phyloP scores from a whole-genome alignment of 75 land plant genomes.

The Sequoia sempervirens region DNA sequence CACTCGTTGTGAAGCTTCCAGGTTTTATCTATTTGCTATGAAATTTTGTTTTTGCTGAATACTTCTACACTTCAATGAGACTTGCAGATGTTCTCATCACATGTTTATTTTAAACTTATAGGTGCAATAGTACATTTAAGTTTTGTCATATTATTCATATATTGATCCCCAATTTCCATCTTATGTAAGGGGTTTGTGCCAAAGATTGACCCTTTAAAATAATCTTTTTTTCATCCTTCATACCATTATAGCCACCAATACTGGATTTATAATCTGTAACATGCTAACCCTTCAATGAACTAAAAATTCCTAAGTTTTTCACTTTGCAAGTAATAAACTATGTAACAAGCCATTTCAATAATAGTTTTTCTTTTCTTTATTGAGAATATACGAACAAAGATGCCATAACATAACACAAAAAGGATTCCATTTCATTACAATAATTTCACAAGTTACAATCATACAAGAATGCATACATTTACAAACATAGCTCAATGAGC shows the following conservation, averaged over 20 bases:
- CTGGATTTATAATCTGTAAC: neutral
- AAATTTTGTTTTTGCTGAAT: neutral
- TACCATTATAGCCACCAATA: neutral
- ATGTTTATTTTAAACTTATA: neutral
- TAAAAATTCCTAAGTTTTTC: too few relatives aligned
- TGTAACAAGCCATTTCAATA: too few relatives aligned
- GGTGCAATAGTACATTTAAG: neutral
- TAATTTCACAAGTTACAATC: too few relatives aligned
- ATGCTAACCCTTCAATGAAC: too few relatives aligned
- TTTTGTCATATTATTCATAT: neutral
- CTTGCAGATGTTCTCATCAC: neutral
- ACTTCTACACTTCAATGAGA: neutral
- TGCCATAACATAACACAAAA: too few relatives aligned
- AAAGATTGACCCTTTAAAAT: neutral
- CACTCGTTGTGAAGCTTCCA: neutral
- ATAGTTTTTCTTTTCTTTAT: too few relatives aligned
- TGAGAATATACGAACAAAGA: too few relatives aligned
- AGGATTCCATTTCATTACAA: too few relatives aligned
- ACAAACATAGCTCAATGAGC: too few relatives aligned
- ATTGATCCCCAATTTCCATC: neutral
- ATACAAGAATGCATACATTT: too few relatives aligned
- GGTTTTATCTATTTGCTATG: neutral
- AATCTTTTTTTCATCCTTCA: neutral
- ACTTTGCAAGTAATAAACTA: too few relatives aligned
- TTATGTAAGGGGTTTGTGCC: neutral